Evolutionary conservation across 495 filamentous ascomycete genomes (phyloP), one percentile per base, ranked within the genome.

Genomic region (Peziza echinospora): DNA sequence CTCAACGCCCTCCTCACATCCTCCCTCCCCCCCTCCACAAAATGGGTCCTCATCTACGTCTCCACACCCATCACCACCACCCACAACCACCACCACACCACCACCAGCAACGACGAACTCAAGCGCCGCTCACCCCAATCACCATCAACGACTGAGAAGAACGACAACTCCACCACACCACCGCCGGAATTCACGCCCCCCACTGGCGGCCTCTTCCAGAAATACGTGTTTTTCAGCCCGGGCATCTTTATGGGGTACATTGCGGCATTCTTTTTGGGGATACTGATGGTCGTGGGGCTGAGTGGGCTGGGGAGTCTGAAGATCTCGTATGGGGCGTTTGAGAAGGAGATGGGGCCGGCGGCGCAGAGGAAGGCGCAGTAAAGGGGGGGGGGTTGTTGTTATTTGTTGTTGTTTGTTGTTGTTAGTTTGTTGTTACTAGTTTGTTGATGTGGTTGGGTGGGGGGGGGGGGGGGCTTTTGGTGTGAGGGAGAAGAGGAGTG

Each of bases 311-410:
- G 71, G 5, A 85, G 84, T 49, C 66, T 97, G 28, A 66, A 93
- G 61, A 81, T 96, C 10, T 76, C 80, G 8, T 96, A 96, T 64
- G 82, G 78, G 43, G 85, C 89, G 1, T 97, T 97, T 61, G 85
- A 91, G 58, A 93, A 89, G 70, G 87, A 94, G 60, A 93, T 83
- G 65, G 83, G 86, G 0, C 78, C 84, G 41, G 68, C 72, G 25
- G 81, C 75, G 46, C 82, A 91, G 64, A 92, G 92, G 67, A 72
- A 80, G 60, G 69, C 79, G 65, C 72, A 65, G 46, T 54, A 51
- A 16, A 48, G 26, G 2, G 11, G 37, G 34, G 37, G 30, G 5
- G 25, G 30, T n/a, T n/a, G n/a, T n/a, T n/a, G n/a, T n/a, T n/a
- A n/a, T n/a, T n/a, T n/a, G n/a, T n/a, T n/a, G n/a, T n/a, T n/a